Percentiles rank a stretch among this genome's conserved stretches.
Evolutionary conservation across 2,329 filamentous ascomycete species (phyloP).

Genomic region (Coniochaeta sp.): DNA sequence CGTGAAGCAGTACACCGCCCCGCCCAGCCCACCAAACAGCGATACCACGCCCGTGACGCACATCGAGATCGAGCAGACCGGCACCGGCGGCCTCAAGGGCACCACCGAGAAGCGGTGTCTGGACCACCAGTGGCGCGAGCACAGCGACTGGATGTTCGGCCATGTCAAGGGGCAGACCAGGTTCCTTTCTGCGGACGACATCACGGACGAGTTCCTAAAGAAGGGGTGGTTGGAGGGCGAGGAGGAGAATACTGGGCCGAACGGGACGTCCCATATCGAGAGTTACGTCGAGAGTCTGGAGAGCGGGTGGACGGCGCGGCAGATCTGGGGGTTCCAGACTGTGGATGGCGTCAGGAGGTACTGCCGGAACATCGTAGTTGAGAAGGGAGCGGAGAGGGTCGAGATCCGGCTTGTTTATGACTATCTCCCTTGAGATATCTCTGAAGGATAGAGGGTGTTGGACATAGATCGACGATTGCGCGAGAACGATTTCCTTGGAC

Average conservation of each 20-base stretch:
- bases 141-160: conserved; percentile 77
- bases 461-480: neutral
- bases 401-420: conserved; percentile 51
- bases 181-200: conserved; percentile 37
- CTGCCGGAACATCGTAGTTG: conserved; percentile 43
- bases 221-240: conserved; percentile 53
- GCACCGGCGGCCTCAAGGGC: conserved; percentile 63
- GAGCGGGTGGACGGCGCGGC: conserved; percentile 45
- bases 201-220: conserved; percentile 48
- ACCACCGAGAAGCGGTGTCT: conserved; percentile 48
- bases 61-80: conserved; percentile 65
- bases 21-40: conserved; percentile 27
- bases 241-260: conserved; percentile 39
- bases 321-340: conserved; percentile 55
- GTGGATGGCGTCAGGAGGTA: conserved; percentile 45
- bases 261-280: conserved; percentile 56
- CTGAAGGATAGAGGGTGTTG: neutral
- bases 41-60: conserved; percentile 32
- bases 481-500: neutral
- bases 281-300: conserved; percentile 50
- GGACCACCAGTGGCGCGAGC: conserved; percentile 48
- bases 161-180: conserved; percentile 52
- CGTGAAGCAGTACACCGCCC: conserved; percentile 45
- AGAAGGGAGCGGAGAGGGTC: conserved; percentile 40
- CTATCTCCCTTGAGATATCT: conserved; percentile 18